A percentile compares a stretch with the other conserved stretches of the same genome.
Conservation (phyloP, 306 rosid genomes). For the Cicer arietinum region DNA sequence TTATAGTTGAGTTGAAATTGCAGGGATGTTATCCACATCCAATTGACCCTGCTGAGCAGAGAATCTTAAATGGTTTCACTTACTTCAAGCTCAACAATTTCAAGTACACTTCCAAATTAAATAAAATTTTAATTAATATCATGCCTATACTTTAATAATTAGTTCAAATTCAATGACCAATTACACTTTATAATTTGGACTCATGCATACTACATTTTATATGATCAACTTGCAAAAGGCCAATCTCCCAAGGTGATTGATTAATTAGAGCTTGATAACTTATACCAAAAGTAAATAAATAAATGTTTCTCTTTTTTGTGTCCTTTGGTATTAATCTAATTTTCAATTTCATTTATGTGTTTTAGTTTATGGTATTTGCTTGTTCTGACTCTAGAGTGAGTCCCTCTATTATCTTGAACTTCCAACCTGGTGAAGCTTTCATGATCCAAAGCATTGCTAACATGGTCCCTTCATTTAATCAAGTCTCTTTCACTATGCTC, state of each 20-base stretch:
- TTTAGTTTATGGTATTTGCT: constrained; percentile 70
- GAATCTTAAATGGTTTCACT: constrained; percentile 53
- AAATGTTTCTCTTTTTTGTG: neutral
- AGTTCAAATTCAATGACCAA: neutral
- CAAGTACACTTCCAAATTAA: constrained; percentile 46
- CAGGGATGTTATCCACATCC: neutral
- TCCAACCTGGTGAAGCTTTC: constrained; percentile 76
- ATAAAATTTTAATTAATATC: neutral
- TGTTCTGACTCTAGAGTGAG: constrained; percentile 84
- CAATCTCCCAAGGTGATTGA: constrained; percentile 63
- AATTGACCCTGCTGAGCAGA: constrained; percentile 35
- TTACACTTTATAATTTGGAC: neutral
- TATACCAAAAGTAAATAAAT: neutral
- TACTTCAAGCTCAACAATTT: constrained; percentile 52
- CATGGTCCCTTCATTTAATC: constrained; percentile 66
- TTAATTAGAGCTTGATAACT: neutral
- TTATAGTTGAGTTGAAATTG: constrained; percentile 46
- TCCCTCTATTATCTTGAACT: constrained; percentile 58
- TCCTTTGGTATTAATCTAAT: neutral
- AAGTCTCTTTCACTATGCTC: constrained; percentile 50
- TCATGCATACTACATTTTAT: constrained; percentile 1
- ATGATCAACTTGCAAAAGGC: constrained; percentile 39
- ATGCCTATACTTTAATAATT: neutral
- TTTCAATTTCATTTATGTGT: neutral
- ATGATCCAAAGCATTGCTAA: constrained; percentile 71